Evolutionary conservation across 129 eudicot genomes (phyloP).

Genomic region (Centaurea solstitialis): DNA sequence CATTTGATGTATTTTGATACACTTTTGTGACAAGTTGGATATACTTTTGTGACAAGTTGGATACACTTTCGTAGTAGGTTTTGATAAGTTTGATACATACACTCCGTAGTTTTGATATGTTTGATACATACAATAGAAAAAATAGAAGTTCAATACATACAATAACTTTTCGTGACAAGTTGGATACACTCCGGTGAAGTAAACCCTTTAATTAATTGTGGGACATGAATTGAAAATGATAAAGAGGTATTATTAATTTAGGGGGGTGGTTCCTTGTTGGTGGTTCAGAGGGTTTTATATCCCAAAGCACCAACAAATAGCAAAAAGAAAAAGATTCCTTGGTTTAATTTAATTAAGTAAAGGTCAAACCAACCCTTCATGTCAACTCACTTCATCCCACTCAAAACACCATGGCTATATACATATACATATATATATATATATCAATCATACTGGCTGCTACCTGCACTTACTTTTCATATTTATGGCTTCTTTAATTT

Average conservation of each 20-base stretch:
- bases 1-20: no score
- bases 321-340: conserved; percentile 23
- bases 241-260: not conserved
- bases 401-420: not conserved
- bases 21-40: no score
- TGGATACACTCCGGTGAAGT: no score
- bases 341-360: conserved; percentile 12
- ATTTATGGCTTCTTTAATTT: not conserved
- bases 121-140: no score
- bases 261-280: conserved; percentile 22
- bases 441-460: not conserved
- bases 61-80: no score
- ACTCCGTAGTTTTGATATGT: no score
- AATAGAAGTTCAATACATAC: no score
- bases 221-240: not conserved
- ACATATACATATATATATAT: not conserved
- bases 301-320: conserved; percentile 19
- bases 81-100: no score
- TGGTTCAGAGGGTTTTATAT: conserved; percentile 28
- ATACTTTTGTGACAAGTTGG: no score
- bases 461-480: not conserved
- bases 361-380: conserved; percentile 29
- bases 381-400: conserved; percentile 1
- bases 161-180: no score
- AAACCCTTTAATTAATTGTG: not conserved